Base-by-base conservation (phyloP, 441 rosid species). In the Arabidopsis hybrid region DNA sequence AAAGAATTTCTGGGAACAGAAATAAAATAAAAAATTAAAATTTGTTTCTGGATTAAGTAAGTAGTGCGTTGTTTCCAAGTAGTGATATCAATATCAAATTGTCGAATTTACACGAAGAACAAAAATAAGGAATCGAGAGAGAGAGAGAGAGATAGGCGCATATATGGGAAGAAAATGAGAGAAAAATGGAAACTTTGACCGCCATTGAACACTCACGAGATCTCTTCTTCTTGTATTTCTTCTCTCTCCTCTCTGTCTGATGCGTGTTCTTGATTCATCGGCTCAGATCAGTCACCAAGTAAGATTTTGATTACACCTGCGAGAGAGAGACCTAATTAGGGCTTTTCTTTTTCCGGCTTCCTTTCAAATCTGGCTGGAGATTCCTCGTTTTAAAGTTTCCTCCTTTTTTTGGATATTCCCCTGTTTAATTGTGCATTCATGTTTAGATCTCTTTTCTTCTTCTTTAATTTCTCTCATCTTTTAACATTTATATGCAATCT, bases 181-280 rank as follows among this genome's bases (percentile, higher is more conserved):
- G 76, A 79, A 63, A 83, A 57, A 81, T 75, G 93, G 88, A 80
- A 79, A 79, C 87, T 80, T 85, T 89, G 97, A 88, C 92, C 90
- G 71, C 71, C 81, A 72, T 53, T 76, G 85, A 83, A 26, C 72
- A 73, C 60, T 82, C 74, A 29, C 76, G 71, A 61, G 67, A 14
- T 76, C 69, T 8, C 71, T 35, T 73, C 29, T 12, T 42, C 38
- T 35, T 35, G 8, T 3, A 14, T 16, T 4, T 53, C 38, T 59
- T 39, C 50, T 72, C 57, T 52, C 42, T 45, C 39, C 26, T 63
- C 60, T 21, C 26, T 21, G 26, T 74, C 38, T 60, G 53, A 69
- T 65, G 77, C 72, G 32, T 59, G 13, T 64, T 36, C 52, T 68
- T 52, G 46, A 26, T 72, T 81, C 66, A 61, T 78, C 67, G 58